These are phyloP conservation scores for Rhizoclosmatium globosum DNA, from an alignment of 192 early-diverging fungal species.

Conservation along the genomic window DNA sequence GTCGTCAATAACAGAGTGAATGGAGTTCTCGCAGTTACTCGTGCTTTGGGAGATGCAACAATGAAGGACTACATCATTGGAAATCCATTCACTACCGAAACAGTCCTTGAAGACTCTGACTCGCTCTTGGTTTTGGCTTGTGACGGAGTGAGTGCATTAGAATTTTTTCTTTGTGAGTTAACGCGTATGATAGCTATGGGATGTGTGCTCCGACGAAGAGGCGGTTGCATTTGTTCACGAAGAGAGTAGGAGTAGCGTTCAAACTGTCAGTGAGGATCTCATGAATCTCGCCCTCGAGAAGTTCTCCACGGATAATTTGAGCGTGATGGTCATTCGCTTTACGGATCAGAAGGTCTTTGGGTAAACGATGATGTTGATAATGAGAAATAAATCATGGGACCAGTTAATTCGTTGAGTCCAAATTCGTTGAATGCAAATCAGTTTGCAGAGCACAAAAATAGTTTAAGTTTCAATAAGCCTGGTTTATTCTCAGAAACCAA, in stretches of 20 bases:
- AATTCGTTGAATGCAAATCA: too few species aligned
- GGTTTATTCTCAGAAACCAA: too few species aligned
- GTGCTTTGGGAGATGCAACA: conserved; percentile 91
- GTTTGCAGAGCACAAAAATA: too few species aligned
- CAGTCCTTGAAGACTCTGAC: conserved; percentile 76
- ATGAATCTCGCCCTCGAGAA: conserved; percentile 90
- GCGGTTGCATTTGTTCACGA: conserved; percentile 88
- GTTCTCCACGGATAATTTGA: conserved; percentile 95
- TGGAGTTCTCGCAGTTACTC: conserved; percentile 95
- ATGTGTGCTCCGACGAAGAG: conserved; percentile 94
- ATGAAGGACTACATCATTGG: conserved; percentile 99
- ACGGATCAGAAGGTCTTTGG: neutral
- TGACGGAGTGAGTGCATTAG: conserved; percentile 80
- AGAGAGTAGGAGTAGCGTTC: conserved; percentile 37
- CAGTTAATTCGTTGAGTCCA: too few species aligned
- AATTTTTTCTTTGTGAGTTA: conserved; percentile 11
- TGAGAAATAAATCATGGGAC: too few species aligned
- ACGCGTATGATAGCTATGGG: conserved; percentile 79
- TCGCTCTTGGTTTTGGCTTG: conserved; percentile 92
- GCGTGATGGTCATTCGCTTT: conserved; percentile 70
- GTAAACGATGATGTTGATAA: too few species aligned
- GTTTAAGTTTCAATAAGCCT: too few species aligned
- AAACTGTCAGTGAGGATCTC: conserved; percentile 78
- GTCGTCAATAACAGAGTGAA: conserved; percentile 98
- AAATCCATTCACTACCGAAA: conserved; percentile 95